Conservation (phyloP, 1,139 yeast genomes). For the Suhomyces wounanorum region DNA sequence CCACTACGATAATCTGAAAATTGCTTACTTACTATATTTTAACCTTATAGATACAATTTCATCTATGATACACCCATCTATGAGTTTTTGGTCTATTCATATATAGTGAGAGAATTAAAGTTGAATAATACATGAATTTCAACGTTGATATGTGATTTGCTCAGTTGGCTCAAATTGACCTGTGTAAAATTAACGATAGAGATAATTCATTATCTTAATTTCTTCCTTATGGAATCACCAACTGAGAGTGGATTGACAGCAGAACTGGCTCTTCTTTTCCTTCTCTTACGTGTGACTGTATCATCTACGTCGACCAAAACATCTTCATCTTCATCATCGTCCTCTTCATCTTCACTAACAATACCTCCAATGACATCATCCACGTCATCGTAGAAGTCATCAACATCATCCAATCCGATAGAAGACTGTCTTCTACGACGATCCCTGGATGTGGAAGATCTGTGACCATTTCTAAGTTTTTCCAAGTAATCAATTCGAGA, state of each 20-base stretch:
- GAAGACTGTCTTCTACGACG: conserved; percentile 43
- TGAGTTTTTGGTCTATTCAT: conserved; percentile 3
- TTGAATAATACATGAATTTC: conserved; percentile 5
- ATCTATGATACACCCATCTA: not conserved
- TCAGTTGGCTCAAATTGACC: not conserved
- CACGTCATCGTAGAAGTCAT: conserved; percentile 44
- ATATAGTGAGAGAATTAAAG: conserved; percentile 8
- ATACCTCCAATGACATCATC: conserved; percentile 42
- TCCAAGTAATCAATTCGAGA: conserved; percentile 61
- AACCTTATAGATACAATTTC: not conserved
- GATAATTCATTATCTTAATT: conserved; percentile 4
- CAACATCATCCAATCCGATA: conserved; percentile 49
- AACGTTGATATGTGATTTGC: not conserved
- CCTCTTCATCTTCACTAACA: conserved; percentile 36
- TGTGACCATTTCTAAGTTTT: conserved; percentile 43
- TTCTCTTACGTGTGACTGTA: conserved; percentile 29
- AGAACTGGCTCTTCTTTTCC: conserved; percentile 47
- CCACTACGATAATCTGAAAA: not conserved
- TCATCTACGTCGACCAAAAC: conserved; percentile 47
- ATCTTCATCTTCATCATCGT: conserved; percentile 22
- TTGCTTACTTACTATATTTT: not conserved
- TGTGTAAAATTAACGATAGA: not conserved
- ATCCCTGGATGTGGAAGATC: conserved; percentile 35
- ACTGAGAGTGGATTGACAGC: conserved; percentile 47
- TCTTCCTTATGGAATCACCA: conserved; percentile 18